Conservation (phyloP, 805 yeast genomes). For the Candida corydali region DNA sequence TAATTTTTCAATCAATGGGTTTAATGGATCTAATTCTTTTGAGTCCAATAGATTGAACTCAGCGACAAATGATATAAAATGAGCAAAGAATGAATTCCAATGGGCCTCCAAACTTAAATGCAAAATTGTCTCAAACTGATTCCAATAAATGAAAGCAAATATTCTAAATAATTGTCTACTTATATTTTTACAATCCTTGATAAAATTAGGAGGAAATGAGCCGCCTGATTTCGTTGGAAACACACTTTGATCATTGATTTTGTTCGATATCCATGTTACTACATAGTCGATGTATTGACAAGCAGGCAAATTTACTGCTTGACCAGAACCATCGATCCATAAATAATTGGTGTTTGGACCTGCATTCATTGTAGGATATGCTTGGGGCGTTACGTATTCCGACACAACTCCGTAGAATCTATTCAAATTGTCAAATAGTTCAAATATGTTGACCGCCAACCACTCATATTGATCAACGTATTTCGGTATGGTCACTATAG, state of each 20-base stretch:
- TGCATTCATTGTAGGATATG: constrained; percentile 92
- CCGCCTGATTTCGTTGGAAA: constrained; percentile 90
- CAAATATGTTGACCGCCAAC: constrained; percentile 91
- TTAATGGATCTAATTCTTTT: constrained; percentile 74
- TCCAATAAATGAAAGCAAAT: constrained; percentile 91
- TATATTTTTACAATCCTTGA: constrained; percentile 80
- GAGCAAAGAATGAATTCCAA: constrained; percentile 97
- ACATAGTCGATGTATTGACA: constrained; percentile 90
- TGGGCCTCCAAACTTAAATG: constrained; percentile 93
- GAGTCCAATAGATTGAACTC: constrained; percentile 80
- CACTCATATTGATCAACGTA: constrained; percentile 94
- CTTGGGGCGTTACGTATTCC: constrained; percentile 86
- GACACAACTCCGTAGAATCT: constrained; percentile 88
- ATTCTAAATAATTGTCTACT: constrained; percentile 90
- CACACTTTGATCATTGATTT: constrained; percentile 80
- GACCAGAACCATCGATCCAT: constrained; percentile 79
- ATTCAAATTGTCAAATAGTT: constrained; percentile 77
- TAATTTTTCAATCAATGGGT: constrained; percentile 69
- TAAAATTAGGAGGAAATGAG: constrained; percentile 84
- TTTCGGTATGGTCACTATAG: constrained; percentile 91
- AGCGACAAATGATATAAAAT: constrained; percentile 79
- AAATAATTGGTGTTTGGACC: constrained; percentile 88
- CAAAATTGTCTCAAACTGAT: constrained; percentile 90
- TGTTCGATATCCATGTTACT: constrained; percentile 82
- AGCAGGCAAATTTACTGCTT: constrained; percentile 85